Conservation (phyloP, 2,329 filamentous ascomycete species). For the Botrytis squamosa region DNA sequence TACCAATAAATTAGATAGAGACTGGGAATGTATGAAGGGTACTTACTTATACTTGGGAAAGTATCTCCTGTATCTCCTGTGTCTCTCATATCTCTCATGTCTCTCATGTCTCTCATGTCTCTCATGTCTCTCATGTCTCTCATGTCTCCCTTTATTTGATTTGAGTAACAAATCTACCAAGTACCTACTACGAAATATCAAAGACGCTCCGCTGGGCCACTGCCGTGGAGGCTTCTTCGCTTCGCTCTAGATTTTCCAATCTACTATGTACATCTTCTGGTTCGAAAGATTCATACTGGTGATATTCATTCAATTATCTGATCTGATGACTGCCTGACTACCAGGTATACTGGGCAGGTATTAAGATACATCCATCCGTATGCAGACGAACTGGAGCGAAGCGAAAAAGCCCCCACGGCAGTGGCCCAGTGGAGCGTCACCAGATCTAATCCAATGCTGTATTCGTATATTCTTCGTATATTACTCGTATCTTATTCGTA, state of each 20-base stretch:
- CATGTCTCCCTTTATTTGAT: not conserved
- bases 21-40: not conserved
- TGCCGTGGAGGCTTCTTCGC: slow-evolving; percentile 5
- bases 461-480: no score
- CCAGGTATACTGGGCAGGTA: not conserved
- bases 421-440: not conserved
- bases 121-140: not conserved
- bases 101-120: not conserved
- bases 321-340: no score
- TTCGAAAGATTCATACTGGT: not conserved
- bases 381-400: not conserved
- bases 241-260: not conserved
- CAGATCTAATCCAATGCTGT: not conserved
- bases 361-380: not conserved
- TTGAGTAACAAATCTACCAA: not conserved
- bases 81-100: not conserved
- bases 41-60: not conserved
- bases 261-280: not conserved
- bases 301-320: not conserved
- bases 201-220: slow-evolving; percentile 4
- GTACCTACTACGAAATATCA: not conserved
- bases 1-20: not conserved
- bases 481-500: not conserved
- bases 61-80: no score
- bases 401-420: slow-evolving; percentile 1